Evolutionary conservation across 495 filamentous ascomycete genomes (phyloP), one percentile per base, ranked within the genome.

Genomic region (Talaromyces ruber): DNA sequence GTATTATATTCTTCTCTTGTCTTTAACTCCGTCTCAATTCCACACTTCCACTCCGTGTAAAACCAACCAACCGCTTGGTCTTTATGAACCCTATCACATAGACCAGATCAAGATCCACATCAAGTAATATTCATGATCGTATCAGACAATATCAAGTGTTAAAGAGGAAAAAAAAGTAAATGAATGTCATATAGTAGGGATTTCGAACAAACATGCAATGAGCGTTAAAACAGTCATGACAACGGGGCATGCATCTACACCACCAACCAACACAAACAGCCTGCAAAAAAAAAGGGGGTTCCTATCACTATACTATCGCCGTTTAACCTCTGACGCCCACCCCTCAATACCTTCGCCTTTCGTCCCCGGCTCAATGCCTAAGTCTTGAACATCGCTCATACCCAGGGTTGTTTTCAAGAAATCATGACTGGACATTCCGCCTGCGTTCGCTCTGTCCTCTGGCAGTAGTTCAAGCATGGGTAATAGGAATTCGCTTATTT

Each of bases 321-420:
- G 91, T 81, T 93, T 93, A 3, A 96, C 84, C 78, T 98, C 94
- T 25, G 78, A 80, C 2, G 93, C 88, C 94, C 94, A 98, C 12
- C 94, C 94, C 51, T 97, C 94, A 69, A 98, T 98, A 8, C 92
- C 94, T 60, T 97, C 92, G 4, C 95, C 94, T 45, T 84, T 85
- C 63, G 86, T 92, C 2, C 92, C 93, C 2, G 93, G 88, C 25
- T 83, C 67, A 18, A 96, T 77, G 5, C 84, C 83, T 51, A 97
- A 75, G 63, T 84, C 85, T 6, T 11, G 26, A 51, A 94, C 77
- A 7, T 81, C 82, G 59, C 90, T 84, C 95, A 99, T 99, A 12
- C 92, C 94, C 29, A 85, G 84, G 2, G 92, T 91, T 63, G 88
- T 86, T 59, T 89, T 82, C 66, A 97, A 74, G 81, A 93, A 98